Base-by-base conservation (phyloP, 225 moss, liverwort and hornwort genomes). In the Antitrichia curtipendula region DNA sequence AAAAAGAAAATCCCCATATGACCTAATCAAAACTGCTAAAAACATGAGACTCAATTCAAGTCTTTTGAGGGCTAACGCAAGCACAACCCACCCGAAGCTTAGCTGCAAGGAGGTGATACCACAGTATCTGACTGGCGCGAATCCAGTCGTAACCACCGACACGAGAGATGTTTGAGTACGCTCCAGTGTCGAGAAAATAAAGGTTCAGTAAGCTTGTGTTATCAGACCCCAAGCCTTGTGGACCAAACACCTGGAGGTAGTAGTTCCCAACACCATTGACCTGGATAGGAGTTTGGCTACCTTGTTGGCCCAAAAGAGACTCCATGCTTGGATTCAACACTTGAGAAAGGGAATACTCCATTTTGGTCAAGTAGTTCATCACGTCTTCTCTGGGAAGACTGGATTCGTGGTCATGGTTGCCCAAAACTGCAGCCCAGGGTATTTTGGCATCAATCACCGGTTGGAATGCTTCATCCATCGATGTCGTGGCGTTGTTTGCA, bases 361-460 rank as follows among this genome's bases (percentile, higher is more conserved):
- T 95, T 68, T 91, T 82, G 65, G 92, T 88, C 40, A 98, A 91
- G 87, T 96, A 97, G 23, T 91, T 90, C 96, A 98, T 97, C 72
- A 96, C 86, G 18, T 93, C 92, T n/a, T 85, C 90, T 83, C 97
- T 90, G 22, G 89, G 75, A 76, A 98, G 87, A 56, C n/a, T 97
- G 49, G 98, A 97, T 81, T 98, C 97, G 72, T 95, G 96, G 81
- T 98, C 98, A 86, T 98, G 98, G 81, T 98, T 98, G 72, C 97
- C 98, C 70, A 98, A 69, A 72, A 98, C 80, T 80, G 98, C 97
- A 80, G 96, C 98, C 98, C 98, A 98, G 40, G 98, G 97, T 72
- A 97, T 90, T 63, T 94, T 94, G 73, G 98, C 94, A 80, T 94
- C 95, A 69, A 97, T 95, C 70, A 96, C 98, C 66, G 97, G 98